Percentiles rank a stretch among this genome's conserved stretches.
Conservation (phyloP, 2,329 filamentous ascomycete genomes). For the Epichloe sylvatica region DNA sequence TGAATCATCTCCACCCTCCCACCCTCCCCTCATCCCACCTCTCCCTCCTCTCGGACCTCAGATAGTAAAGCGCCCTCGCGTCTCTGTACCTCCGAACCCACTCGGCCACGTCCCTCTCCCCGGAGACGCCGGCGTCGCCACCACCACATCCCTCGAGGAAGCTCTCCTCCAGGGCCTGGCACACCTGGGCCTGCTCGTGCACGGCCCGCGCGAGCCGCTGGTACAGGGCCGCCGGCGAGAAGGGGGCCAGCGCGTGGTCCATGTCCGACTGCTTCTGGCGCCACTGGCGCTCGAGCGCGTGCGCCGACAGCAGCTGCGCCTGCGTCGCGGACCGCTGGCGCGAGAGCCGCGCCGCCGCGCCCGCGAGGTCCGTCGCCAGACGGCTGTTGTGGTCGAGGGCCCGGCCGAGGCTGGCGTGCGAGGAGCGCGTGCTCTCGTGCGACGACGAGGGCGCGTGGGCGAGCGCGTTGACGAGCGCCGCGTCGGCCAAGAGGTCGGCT, state of each 20-base stretch:
- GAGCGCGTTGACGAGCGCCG: conserved; percentile 58
- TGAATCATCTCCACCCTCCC: conserved; percentile 70
- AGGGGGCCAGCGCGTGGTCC: conserved; percentile 70
- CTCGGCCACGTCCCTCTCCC: conserved; percentile 70
- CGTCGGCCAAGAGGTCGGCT: conserved; percentile 49
- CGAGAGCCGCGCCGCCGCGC: conserved; percentile 42
- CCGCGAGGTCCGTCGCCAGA: conserved; percentile 48
- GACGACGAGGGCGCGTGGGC: conserved; percentile 50
- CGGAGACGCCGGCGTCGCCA: conserved; percentile 31
- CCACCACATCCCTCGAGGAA: conserved; percentile 53
- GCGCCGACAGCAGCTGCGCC: conserved; percentile 66
- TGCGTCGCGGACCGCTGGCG: conserved; percentile 59
- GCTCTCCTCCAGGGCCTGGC: conserved; percentile 77
- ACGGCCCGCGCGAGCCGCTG: conserved; percentile 64
- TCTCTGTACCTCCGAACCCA: conserved; percentile 75
- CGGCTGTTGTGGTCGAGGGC: conserved; percentile 59
- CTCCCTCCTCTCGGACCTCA: conserved; percentile 74
- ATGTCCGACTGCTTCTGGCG: conserved; percentile 76
- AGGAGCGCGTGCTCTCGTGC: conserved; percentile 57
- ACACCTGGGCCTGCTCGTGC: conserved; percentile 69
- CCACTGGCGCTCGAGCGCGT: conserved; percentile 87
- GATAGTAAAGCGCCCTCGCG: conserved; percentile 62
- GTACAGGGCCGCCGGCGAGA: conserved; percentile 77
- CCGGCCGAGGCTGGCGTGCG: conserved; percentile 48
- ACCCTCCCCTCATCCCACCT: conserved; percentile 94